Conservation (phyloP, 352 stramenopile species). For the Phytophthora syringae region DNA sequence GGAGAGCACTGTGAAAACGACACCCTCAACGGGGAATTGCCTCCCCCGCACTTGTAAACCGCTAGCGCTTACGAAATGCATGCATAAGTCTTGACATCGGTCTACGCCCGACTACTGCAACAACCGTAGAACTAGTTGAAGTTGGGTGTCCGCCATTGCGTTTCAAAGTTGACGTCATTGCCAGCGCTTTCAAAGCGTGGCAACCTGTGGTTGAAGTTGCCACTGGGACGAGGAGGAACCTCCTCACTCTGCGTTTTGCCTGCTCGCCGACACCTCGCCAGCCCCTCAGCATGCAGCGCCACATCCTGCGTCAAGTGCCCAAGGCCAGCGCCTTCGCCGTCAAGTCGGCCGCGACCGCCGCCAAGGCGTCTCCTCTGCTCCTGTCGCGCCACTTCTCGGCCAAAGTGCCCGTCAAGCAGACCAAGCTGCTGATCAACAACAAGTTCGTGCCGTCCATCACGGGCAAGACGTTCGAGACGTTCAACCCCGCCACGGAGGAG, state of each 20-base stretch:
- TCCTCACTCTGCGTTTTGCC: slow-evolving; percentile 35
- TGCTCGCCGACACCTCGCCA: slow-evolving; percentile 12
- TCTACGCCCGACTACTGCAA: background rate
- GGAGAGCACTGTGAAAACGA: background rate
- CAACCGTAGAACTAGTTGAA: slow-evolving; percentile 18
- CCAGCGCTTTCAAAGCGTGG: slow-evolving; percentile 20
- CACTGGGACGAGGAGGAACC: slow-evolving; percentile 1
- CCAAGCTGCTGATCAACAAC: slow-evolving; percentile 87
- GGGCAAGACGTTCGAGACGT: slow-evolving; percentile 78
- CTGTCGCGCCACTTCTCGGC: slow-evolving; percentile 48
- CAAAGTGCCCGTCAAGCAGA: slow-evolving; percentile 59
- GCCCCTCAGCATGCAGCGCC: slow-evolving; percentile 45
- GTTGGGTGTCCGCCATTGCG: slow-evolving; percentile 19
- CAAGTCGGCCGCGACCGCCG: slow-evolving; percentile 20
- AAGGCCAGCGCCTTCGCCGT: slow-evolving; percentile 17
- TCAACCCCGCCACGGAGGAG: slow-evolving; percentile 86
- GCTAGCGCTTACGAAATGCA: slow-evolving; percentile 19
- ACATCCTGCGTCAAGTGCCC: slow-evolving; percentile 53
- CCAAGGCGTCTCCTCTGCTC: slow-evolving; percentile 24
- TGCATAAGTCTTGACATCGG: background rate
- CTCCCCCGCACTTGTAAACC: slow-evolving; percentile 17
- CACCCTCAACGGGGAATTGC: slow-evolving; percentile 7
- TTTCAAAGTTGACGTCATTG: slow-evolving; percentile 5
- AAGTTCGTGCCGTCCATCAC: slow-evolving; percentile 77
- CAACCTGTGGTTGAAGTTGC: slow-evolving; percentile 31